These are phyloP conservation scores for Tetrapisispora nanseiensis DNA, from an alignment of 805 yeast genomes.

Conservation along the genomic window DNA sequence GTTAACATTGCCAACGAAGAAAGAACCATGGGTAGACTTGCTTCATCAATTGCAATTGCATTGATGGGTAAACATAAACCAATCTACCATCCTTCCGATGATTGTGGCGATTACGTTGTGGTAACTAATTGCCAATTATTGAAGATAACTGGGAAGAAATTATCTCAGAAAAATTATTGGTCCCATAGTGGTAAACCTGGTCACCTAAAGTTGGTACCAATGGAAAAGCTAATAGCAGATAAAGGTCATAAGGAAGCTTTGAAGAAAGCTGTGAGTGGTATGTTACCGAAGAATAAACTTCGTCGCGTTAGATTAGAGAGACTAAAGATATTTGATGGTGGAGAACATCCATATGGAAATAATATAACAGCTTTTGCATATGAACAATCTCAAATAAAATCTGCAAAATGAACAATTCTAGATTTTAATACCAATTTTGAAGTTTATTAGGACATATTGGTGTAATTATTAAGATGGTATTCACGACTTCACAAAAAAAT, in stretches of 20 bases:
- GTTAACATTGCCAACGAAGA: slow-evolving; percentile 78
- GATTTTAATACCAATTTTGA: neutral
- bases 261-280: slow-evolving; percentile 82
- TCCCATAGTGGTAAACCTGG: slow-evolving; percentile 89
- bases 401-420: neutral
- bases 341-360: slow-evolving; percentile 75
- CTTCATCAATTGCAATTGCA: slow-evolving; percentile 77
- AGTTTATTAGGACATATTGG: too few relatives aligned
- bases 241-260: slow-evolving; percentile 85
- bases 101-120: slow-evolving; percentile 94
- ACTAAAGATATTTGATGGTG: slow-evolving; percentile 78
- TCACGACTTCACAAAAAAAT: neutral
- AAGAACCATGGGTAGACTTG: slow-evolving; percentile 86
- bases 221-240: slow-evolving; percentile 65
- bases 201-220: slow-evolving; percentile 68
- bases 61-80: slow-evolving; percentile 98
- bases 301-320: slow-evolving; percentile 74
- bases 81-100: slow-evolving; percentile 62
- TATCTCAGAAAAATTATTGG: slow-evolving; percentile 76
- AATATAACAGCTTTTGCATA: slow-evolving; percentile 82
- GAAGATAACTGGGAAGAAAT: slow-evolving; percentile 76
- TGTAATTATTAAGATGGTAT: neutral
- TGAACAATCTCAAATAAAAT: slow-evolving; percentile 35
- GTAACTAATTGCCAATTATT: slow-evolving; percentile 83
- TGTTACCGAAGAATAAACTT: slow-evolving; percentile 88